Evolutionary conservation across 73 alveolate genomes (phyloP), one percentile per base, ranked within the genome.

Genomic region (Symbiodinium natans): DNA sequence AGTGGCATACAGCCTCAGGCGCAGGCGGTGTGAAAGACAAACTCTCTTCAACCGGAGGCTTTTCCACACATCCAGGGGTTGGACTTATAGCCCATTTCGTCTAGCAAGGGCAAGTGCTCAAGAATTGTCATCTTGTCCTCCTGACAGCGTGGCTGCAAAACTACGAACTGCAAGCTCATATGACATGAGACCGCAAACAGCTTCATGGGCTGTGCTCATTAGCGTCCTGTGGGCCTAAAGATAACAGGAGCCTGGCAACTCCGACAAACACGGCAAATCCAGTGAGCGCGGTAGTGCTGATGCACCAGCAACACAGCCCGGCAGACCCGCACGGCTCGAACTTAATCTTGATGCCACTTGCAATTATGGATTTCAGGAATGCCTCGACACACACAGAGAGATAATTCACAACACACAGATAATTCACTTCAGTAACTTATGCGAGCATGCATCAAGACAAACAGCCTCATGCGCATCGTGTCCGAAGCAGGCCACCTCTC

Each of bases 401-500:
- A 48, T 5, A 43, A n/a, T n/a, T n/a, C n/a, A n/a, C n/a, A 2
- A 46, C 25, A 46, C 25, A 46, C 9, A 46, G 59, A 46, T 0
- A 2, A 17, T 52, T 52, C 27, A 3, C 27, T 52, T 52, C 68
- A 5, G 68, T 52, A 5, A 52, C 68, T 6, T 52, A 7, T 52
- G 68, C 68, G 21, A 52, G 68, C 40, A 42, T 52, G 68, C 68
- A 52, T 52, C 68, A 6, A 52, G n/a, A 52, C 68, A 4, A 52
- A 6, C 68, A 52, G 68, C 94, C 95, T 90, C 97, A 40, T 90
- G 77, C 48, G 97, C 97, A 73, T 90, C 48, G 27, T 68, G 88
- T 31, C 97, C 97, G 77, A 90, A 90, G 87, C 97, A 90, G 31
- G 97, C 97, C 52, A 90, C 97, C 97, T 90, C 75, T 31, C 41